phyloP scores from a whole-genome alignment of 2,329 filamentous ascomycete species.

The Dactylonectria estremocensis region DNA sequence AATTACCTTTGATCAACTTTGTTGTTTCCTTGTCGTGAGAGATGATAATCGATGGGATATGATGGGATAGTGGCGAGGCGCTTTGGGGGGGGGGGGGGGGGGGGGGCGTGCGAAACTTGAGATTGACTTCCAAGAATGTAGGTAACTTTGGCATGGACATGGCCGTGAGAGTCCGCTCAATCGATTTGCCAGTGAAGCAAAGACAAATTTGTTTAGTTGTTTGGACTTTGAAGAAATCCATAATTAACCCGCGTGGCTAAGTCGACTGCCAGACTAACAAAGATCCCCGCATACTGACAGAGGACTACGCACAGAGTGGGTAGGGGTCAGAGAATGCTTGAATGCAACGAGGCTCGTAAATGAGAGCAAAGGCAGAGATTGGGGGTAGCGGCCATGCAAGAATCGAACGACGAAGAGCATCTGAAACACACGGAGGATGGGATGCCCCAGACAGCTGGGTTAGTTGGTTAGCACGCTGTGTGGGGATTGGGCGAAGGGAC shows the following conservation, averaged over 20 bases:
- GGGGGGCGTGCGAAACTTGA: neutral
- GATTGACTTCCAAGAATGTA: neutral
- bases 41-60: constrained; percentile 2
- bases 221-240: constrained; percentile 13
- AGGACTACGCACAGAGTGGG: neutral
- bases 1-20: constrained; percentile 9
- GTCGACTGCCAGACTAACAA: constrained; percentile 5
- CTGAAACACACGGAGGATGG: constrained; percentile 48
- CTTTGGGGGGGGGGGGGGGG: neutral
- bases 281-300: neutral
- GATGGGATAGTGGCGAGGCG: constrained; percentile 15
- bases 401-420: constrained; percentile 48
- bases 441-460: constrained; percentile 46
- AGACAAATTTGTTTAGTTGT: constrained; percentile 4
- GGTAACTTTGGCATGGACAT: neutral
- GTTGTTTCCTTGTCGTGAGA: neutral
- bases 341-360: constrained; percentile 13
- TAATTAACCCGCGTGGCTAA: constrained; percentile 6
- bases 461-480: neutral
- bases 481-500: too few species aligned
- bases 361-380: constrained; percentile 12
- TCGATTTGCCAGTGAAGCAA: neutral
- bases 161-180: neutral
- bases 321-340: neutral
- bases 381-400: constrained; percentile 42